Base-by-base conservation (phyloP, 2,329 filamentous ascomycete species). In the Aspergillus bombycis region DNA sequence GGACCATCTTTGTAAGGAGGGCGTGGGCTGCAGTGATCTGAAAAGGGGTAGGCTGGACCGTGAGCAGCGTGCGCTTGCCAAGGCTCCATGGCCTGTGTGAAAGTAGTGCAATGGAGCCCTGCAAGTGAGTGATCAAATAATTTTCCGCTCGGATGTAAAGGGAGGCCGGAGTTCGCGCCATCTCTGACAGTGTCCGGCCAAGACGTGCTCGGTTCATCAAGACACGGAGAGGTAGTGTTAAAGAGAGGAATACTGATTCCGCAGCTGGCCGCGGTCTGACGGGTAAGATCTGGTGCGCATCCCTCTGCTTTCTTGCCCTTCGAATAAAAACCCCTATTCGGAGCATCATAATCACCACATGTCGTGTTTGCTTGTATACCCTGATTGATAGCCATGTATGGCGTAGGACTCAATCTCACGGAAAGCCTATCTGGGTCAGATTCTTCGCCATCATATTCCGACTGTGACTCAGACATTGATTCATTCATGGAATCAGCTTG, bases 1-100 rank as follows among this genome's bases (percentile, higher is more conserved):
- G 71, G 69, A 10, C 70, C 71, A 58, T 73, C 71, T 2, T 62
- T 58, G 50, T 74, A 73, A 30, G 34, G 57, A 23, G 57, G 54
- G 30, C 58, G 53, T 38, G 62, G 41, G 19, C 45, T 45, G 6
- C 26, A 43, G 41, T 58, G 43, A 54, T 12, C 16, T 46, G 28
- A 28, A 21, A 43, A 52, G 41, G 8, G n/a, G 38, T 43, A 60
- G 11, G 6, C 10, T 14, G 56, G 45, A 9, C 16, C 38, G 4
- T 23, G 30, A 30, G 36, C 14, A 41, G 38, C 19, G 11, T 52
- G 60, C 21, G 53, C 52, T 48, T 36, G 21, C 58, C 58, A 60
- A 5, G 28, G 21, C 9, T 45, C 48, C 19, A 43, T 16, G 32
- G 14, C 30, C 32, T 32, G 19, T n/a, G 57, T 10, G n/a, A 30